Evolutionary conservation across 1,284 basidiomycete species (phyloP).

Genomic region (Prillingera fragicola): DNA sequence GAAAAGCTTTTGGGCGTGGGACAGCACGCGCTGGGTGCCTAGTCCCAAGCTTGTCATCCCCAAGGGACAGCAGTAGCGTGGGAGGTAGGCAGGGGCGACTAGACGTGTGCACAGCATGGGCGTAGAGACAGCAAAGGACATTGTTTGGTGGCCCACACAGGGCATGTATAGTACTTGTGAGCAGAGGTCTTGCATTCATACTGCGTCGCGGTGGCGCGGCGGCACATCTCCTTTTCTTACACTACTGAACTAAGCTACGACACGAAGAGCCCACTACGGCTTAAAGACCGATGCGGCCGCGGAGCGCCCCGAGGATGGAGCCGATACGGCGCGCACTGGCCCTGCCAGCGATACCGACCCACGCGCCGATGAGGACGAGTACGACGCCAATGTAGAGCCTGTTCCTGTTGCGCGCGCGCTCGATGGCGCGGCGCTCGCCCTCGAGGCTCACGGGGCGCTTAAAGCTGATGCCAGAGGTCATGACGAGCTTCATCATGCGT

Average conservation of each 20-base stretch:
- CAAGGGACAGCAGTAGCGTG: not conserved
- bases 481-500: slow-evolving; percentile 24
- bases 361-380: slow-evolving; percentile 12
- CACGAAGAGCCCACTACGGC: too few relatives aligned
- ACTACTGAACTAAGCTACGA: too few relatives aligned
- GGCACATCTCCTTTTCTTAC: too few relatives aligned
- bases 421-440: slow-evolving; percentile 19
- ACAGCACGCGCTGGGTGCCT: slow-evolving; percentile 28
- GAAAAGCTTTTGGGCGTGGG: slow-evolving; percentile 31
- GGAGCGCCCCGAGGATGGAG: not conserved
- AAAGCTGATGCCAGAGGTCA: slow-evolving; percentile 25
- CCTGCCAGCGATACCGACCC: slow-evolving; percentile 10
- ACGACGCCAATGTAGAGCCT: slow-evolving; percentile 13
- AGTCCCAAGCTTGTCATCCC: slow-evolving; percentile 19
- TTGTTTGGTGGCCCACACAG: too few relatives aligned
- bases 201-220: too few relatives aligned
- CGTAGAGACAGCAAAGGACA: not conserved
- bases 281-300: too few relatives aligned
- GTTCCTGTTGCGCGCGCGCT: slow-evolving; percentile 5
- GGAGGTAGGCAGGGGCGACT: not conserved
- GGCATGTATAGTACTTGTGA: too few relatives aligned
- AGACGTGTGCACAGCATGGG: not conserved
- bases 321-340: not conserved
- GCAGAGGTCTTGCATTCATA: too few relatives aligned
- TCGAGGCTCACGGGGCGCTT: slow-evolving; percentile 39